A percentile compares a stretch with the other conserved stretches of the same genome.
Conservation (phyloP, 768 basidiomycete genomes). For the Leccinum truebloodii region DNA sequence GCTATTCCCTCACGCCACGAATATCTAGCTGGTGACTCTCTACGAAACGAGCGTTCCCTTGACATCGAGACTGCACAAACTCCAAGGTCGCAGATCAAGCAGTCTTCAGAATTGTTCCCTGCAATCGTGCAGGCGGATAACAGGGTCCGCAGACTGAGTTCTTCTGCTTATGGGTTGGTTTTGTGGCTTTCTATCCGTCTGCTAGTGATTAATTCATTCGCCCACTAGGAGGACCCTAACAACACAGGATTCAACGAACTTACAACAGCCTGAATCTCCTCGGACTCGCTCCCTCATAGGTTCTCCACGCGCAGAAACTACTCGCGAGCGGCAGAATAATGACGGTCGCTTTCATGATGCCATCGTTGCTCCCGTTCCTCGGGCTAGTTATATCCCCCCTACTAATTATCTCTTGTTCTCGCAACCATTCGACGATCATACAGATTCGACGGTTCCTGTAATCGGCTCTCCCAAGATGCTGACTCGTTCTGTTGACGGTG, state of each 20-base stretch:
- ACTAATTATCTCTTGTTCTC: slow-evolving; percentile 15
- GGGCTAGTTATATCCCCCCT: slow-evolving; percentile 17
- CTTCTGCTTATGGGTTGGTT: slow-evolving; percentile 12
- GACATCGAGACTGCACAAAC: neutral
- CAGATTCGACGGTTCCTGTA: neutral
- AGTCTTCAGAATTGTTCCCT: neutral
- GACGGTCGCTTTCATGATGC: neutral
- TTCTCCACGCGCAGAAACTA: slow-evolving; percentile 6
- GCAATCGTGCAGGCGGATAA: neutral
- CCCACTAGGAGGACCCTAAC: neutral
- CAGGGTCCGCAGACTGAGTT: slow-evolving; percentile 3
- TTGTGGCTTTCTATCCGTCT: neutral
- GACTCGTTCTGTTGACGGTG: neutral
- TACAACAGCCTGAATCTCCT: neutral
- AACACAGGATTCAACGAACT: neutral
- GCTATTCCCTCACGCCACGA: neutral
- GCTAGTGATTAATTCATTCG: slow-evolving; percentile 1
- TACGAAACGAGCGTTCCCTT: neutral
- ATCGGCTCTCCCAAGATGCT: neutral
- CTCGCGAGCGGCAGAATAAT: slow-evolving; percentile 1
- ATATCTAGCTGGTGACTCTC: neutral
- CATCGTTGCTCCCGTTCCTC: slow-evolving; percentile 2
- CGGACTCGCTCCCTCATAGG: slow-evolving; percentile 1
- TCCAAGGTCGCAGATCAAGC: neutral
- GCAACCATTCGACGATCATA: slow-evolving; percentile 7